A percentile compares a stretch with the other conserved stretches of the same genome.
These are phyloP conservation scores for Cryptosporidium tyzzeri DNA, from an alignment of 169 alveolate genomes.

Conservation along the genomic window DNA sequence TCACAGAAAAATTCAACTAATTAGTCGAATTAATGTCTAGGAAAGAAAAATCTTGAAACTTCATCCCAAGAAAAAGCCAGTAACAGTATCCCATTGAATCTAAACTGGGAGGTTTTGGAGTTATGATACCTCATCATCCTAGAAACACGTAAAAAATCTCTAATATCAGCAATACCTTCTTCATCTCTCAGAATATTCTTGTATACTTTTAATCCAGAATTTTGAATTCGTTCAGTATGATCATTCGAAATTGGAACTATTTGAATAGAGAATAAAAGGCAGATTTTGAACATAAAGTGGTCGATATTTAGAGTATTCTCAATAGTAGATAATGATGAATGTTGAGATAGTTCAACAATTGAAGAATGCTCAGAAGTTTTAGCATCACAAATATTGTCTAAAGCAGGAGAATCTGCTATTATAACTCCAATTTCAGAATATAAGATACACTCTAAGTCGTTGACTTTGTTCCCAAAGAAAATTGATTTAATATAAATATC, in stretches of 20 bases:
- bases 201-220: conserved; percentile 40
- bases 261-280: conserved; percentile 41
- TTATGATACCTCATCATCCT: conserved; percentile 28
- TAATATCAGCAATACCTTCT: conserved; percentile 35
- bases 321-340: background rate
- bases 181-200: conserved; percentile 37
- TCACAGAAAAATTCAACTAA: background rate
- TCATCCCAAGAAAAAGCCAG: conserved; percentile 62
- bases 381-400: conserved; percentile 15
- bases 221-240: background rate
- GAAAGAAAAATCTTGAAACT: conserved; percentile 28
- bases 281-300: conserved; percentile 25
- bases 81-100: conserved; percentile 34
- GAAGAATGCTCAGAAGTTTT: conserved; percentile 31
- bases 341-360: background rate
- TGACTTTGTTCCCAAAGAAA: conserved; percentile 51
- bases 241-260: conserved; percentile 27
- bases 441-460: conserved; percentile 47
- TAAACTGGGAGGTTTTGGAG: conserved; percentile 46
- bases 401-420: background rate
- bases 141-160: conserved; percentile 36
- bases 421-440: conserved; percentile 64
- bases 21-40: background rate
- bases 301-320: conserved; percentile 50
- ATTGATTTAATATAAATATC: conserved; percentile 59